phyloP scores from a whole-genome alignment of 805 yeast species.

The Pichia nanzhaoensis region DNA sequence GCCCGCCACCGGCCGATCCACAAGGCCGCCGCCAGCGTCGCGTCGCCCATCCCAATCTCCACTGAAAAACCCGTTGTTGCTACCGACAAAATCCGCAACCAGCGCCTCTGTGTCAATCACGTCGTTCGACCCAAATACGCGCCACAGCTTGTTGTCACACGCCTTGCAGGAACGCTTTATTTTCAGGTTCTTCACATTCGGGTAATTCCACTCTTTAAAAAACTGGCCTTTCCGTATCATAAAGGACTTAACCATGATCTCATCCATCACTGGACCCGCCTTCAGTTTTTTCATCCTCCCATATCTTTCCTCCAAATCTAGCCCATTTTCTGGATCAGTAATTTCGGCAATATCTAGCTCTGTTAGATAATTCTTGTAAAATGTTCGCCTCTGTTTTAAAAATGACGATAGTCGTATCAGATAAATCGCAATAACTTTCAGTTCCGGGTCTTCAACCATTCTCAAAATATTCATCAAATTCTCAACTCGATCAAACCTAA shows the following conservation, averaged over 20 bases:
- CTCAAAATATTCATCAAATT: slow-evolving; percentile 2
- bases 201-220: slow-evolving; percentile 6
- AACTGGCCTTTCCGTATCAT: slow-evolving; percentile 7
- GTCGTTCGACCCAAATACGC: too few species aligned
- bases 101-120: not conserved
- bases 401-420: slow-evolving; percentile 8
- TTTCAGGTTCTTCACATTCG: not conserved
- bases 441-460: not conserved
- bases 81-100: slow-evolving; percentile 2
- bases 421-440: slow-evolving; percentile 5
- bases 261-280: not conserved
- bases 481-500: not conserved
- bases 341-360: not conserved
- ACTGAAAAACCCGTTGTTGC: slow-evolving; percentile 7
- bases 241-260: slow-evolving; percentile 3
- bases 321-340: not conserved
- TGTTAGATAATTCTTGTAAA: slow-evolving; percentile 1
- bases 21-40: too few species aligned
- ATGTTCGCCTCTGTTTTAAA: slow-evolving; percentile 1
- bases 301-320: slow-evolving; percentile 4
- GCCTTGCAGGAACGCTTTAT: not conserved
- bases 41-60: slow-evolving; percentile 1
- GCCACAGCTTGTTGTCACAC: not conserved
- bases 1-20: not conserved
- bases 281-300: not conserved